Conservation (phyloP, 1,284 basidiomycete species). For the Sanghuangporus sanghuang region DNA sequence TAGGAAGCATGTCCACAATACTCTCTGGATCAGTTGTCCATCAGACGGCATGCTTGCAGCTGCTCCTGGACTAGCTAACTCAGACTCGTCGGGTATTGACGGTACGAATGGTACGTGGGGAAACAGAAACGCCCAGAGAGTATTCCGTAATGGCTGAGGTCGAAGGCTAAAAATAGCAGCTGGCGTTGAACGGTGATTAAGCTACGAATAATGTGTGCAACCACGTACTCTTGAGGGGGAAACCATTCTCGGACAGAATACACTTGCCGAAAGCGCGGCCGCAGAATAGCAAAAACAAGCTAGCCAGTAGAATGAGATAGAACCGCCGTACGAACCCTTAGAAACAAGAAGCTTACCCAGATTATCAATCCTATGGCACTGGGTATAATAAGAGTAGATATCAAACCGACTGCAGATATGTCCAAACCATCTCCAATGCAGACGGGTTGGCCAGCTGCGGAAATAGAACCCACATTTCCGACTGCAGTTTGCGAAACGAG, state of each 20-base stretch:
- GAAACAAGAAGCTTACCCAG: constrained; percentile 47
- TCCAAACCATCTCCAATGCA: constrained; percentile 65
- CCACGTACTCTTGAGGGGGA: constrained; percentile 57
- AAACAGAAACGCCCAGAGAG: constrained; percentile 61
- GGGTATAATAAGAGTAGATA: constrained; percentile 53
- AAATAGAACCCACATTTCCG: constrained; percentile 31
- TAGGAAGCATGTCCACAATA: constrained; percentile 58
- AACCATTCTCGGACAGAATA: constrained; percentile 74
- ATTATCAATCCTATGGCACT: constrained; percentile 52
- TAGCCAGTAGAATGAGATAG: constrained; percentile 24
- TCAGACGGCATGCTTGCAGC: constrained; percentile 55
- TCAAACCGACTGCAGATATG: constrained; percentile 54
- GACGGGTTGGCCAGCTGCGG: constrained; percentile 34
- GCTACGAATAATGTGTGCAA: not conserved
- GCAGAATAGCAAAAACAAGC: constrained; percentile 60
- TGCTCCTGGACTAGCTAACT: constrained; percentile 43
- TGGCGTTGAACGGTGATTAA: not conserved
- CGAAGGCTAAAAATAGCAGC: constrained; percentile 41
- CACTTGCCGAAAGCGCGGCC: constrained; percentile 64
- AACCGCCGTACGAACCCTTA: not conserved
- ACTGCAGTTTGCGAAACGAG: constrained; percentile 40
- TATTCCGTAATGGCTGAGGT: constrained; percentile 52
- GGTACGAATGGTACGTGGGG: constrained; percentile 66
- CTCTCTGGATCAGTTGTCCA: constrained; percentile 63
- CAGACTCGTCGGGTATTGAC: constrained; percentile 49